Conservation (phyloP, 345 rosid genomes). For the Corymbia maculata region DNA sequence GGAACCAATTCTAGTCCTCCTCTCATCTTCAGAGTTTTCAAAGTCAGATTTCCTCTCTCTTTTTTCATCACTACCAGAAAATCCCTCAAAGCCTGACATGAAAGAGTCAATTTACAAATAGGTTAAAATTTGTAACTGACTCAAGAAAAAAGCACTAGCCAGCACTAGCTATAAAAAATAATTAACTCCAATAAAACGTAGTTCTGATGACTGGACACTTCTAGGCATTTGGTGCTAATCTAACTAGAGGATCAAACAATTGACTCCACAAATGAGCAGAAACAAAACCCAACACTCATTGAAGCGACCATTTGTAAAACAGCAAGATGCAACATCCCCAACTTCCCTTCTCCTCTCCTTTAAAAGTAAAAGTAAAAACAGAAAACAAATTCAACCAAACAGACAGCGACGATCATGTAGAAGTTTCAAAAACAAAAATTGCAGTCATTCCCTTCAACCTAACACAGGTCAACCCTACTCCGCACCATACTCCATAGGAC, state of each 20-base stretch:
- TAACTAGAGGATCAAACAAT: neutral
- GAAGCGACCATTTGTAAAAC: neutral
- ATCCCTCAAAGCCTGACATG: conserved; percentile 85
- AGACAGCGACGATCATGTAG: neutral
- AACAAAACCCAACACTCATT: neutral
- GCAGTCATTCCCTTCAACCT: neutral
- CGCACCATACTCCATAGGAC: neutral
- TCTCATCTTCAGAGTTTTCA: conserved; percentile 97
- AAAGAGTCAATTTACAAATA: neutral
- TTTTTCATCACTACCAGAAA: conserved; percentile 82
- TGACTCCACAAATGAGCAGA: neutral
- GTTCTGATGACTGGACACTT: neutral
- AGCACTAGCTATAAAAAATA: neutral
- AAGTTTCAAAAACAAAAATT: neutral
- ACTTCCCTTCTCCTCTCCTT: neutral
- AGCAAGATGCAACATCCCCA: neutral
- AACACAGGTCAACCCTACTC: neutral
- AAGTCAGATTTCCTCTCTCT: conserved; percentile 92
- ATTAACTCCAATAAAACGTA: neutral
- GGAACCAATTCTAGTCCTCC: conserved; percentile 86
- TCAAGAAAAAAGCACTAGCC: neutral
- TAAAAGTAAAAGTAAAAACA: neutral
- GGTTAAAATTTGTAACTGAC: neutral
- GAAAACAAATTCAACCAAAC: neutral
- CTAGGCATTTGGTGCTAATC: neutral